These are phyloP conservation scores for Ormosia emarginata DNA, from an alignment of 306 rosid genomes.

Conservation along the genomic window DNA sequence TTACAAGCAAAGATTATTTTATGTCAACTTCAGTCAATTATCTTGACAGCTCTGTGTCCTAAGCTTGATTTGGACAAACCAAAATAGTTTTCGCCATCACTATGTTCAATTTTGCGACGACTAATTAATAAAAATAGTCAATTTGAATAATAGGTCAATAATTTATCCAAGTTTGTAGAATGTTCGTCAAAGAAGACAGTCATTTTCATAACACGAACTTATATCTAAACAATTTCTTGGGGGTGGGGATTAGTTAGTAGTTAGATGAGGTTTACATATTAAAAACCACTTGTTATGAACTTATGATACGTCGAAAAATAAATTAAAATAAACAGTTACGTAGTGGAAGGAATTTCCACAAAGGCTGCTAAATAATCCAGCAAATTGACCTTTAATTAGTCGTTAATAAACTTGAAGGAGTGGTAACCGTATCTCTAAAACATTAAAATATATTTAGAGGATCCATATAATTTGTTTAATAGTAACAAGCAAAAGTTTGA, in stretches of 20 bases:
- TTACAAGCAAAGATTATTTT: neutral
- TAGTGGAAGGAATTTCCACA: neutral
- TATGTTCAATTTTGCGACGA: constrained; percentile 10
- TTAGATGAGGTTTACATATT: constrained; percentile 1
- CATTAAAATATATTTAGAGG: neutral
- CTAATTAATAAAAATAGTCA: neutral
- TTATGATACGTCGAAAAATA: neutral
- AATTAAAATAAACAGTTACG: neutral
- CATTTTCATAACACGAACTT: constrained; percentile 2
- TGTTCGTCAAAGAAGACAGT: constrained; percentile 21
- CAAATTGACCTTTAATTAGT: neutral
- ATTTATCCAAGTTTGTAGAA: constrained; percentile 27
- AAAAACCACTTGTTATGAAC: neutral
- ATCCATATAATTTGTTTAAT: neutral
- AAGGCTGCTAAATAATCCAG: neutral
- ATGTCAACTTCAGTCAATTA: constrained; percentile 24
- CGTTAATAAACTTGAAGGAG: constrained; percentile 2
- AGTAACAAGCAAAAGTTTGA: neutral
- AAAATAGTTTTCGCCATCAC: neutral
- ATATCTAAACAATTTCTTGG: constrained; percentile 9
- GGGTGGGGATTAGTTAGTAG: neutral
- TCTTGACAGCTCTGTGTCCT: neutral
- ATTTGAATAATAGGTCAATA: constrained; percentile 10
- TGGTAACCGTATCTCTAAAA: neutral
- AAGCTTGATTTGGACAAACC: constrained; percentile 11